Base-by-base conservation (phyloP, 2,329 filamentous ascomycete species). In the Calonectria multiphialidica region DNA sequence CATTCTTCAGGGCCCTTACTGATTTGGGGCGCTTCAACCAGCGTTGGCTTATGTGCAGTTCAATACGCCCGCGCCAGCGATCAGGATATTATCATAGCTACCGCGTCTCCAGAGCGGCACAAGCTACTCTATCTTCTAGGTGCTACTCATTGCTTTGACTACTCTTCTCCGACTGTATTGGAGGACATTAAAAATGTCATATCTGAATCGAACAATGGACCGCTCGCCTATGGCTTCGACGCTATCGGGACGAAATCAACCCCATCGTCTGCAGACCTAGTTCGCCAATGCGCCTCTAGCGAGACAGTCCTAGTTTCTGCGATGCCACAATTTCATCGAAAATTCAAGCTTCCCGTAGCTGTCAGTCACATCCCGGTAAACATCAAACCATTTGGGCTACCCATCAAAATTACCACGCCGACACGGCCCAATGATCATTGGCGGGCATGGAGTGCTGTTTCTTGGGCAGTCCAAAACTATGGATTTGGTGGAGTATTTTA, bases 1-100 rank as follows among this genome's bases (percentile, higher is more conserved):
- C 47, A 4, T 13, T 28, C 47, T 50, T 6, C 23, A 28, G 47
- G 47, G 2, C 47, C 67, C 30, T 42, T 59, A 2, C 30, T 70
- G 7, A 49, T 70, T 50, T 70, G 61, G 67, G 67, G 67, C 23
- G 67, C 47, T 40, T 45, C 67, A 2, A 45, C 55, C 5, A 40
- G 45, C 40, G 67, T 70, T 3, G 67, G 67, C 5, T 45, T 64
- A 12, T 47, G 35, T 5, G 37, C 49, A 2, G 33, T 70, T 28
- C 68, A 70, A 35, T 59, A 47, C 15, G 61, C 61, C 13, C 40
- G 37, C 30, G 61, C 61, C 1, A 66, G 61, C 33, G 30, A 42
- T 15, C n/a, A 33, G 3, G 23, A 42, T 3, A 33, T 50, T 1
- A 59, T 70, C 40, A 47, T 70, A 2, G 49, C 47, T 4, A 40